phyloP scores from a whole-genome alignment of 2,329 filamentous ascomycete species.

The Cladosporium sp. region DNA sequence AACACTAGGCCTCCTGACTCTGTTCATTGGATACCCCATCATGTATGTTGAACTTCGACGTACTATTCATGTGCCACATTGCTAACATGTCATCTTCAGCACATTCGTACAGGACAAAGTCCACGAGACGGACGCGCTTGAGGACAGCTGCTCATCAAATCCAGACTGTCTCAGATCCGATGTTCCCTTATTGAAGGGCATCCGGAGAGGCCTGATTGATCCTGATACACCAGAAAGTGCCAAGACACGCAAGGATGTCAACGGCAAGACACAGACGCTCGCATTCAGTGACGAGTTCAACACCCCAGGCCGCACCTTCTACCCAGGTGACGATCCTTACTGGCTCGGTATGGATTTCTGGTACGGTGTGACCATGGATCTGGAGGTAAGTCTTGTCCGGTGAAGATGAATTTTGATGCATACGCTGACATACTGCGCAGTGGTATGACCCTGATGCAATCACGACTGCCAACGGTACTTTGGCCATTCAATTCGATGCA shows the following conservation, averaged over 20 bases:
- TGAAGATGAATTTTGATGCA: neutral
- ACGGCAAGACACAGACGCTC: constrained; percentile 50
- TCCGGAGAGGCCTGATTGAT: constrained; percentile 54
- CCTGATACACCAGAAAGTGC: constrained; percentile 53
- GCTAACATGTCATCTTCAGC: constrained; percentile 8
- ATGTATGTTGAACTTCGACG: constrained; percentile 50
- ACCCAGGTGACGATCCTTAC: constrained; percentile 59
- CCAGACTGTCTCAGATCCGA: constrained; percentile 23
- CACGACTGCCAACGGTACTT: constrained; percentile 50
- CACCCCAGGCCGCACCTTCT: constrained; percentile 55
- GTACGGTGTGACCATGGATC: constrained; percentile 56
- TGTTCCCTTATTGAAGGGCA: constrained; percentile 52
- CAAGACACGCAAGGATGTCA: constrained; percentile 49
- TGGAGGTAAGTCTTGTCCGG: constrained; percentile 37
- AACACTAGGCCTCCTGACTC: constrained; percentile 60
- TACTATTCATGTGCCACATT: neutral
- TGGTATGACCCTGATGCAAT: constrained; percentile 57
- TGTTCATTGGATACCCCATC: constrained; percentile 71
- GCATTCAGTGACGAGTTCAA: constrained; percentile 63
- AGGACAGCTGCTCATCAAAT: constrained; percentile 37
- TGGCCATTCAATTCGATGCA: constrained; percentile 50
- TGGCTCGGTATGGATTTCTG: constrained; percentile 57
- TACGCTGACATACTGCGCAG: constrained; percentile 10
- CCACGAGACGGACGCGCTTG: constrained; percentile 44
- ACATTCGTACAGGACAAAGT: constrained; percentile 22